Conservation (phyloP, 2,329 filamentous ascomycete species). For the Xylaria sp. region DNA sequence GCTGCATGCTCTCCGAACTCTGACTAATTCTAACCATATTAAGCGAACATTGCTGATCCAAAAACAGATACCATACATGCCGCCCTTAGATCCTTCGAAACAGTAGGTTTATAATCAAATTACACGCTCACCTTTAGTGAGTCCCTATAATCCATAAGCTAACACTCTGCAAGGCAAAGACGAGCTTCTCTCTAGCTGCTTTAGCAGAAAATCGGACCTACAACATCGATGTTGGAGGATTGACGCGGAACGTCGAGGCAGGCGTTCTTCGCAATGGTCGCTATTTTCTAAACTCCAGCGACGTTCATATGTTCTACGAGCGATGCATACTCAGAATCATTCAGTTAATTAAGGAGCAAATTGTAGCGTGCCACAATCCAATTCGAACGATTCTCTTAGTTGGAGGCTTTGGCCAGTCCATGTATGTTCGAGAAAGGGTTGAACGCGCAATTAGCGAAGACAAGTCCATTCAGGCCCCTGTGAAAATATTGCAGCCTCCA, state of each 20-base stretch:
- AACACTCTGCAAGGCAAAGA: slow-evolving; percentile 50
- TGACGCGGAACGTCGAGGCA: slow-evolving; percentile 52
- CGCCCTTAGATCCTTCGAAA: slow-evolving; percentile 58
- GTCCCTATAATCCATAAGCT: not conserved
- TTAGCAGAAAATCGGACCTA: slow-evolving; percentile 52
- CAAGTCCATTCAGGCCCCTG: slow-evolving; percentile 46
- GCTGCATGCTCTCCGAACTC: not conserved
- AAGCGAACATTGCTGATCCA: not conserved
- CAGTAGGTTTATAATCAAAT: slow-evolving; percentile 38
- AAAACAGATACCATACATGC: slow-evolving; percentile 47
- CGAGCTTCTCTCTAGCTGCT: slow-evolving; percentile 48
- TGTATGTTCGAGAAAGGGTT: slow-evolving; percentile 57
- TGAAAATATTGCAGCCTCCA: slow-evolving; percentile 59
- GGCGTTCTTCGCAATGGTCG: slow-evolving; percentile 39
- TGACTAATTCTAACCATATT: not conserved
- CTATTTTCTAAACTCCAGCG: slow-evolving; percentile 49
- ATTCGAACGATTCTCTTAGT: slow-evolving; percentile 60
- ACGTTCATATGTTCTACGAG: slow-evolving; percentile 56
- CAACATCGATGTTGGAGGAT: slow-evolving; percentile 51
- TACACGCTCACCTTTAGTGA: not conserved
- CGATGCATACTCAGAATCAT: slow-evolving; percentile 57
- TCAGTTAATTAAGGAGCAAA: slow-evolving; percentile 56
- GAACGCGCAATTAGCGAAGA: slow-evolving; percentile 41
- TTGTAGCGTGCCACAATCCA: slow-evolving; percentile 54
- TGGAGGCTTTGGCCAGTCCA: slow-evolving; percentile 60